These are phyloP conservation scores for Penicillium pulvis DNA, from an alignment of 495 filamentous ascomycete species.

Conservation along the genomic window DNA sequence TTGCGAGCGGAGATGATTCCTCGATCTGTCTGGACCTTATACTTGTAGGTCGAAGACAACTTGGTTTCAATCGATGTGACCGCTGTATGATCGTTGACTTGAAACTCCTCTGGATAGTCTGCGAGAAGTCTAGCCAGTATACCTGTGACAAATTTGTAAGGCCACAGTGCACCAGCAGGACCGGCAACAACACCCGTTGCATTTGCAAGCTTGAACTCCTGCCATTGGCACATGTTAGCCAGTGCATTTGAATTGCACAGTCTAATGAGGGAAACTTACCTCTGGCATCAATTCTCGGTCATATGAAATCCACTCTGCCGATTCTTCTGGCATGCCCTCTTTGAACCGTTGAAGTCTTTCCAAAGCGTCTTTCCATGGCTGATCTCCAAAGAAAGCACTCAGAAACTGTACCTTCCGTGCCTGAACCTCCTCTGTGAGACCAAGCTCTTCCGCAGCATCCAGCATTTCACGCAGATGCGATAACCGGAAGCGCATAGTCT, in stretches of 20 bases:
- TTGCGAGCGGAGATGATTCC: slow-evolving; percentile 59
- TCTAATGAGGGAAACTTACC: slow-evolving; percentile 15
- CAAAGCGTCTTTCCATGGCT: slow-evolving; percentile 26
- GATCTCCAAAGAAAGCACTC: slow-evolving; percentile 33
- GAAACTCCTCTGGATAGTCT: slow-evolving; percentile 47
- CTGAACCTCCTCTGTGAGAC: slow-evolving; percentile 26
- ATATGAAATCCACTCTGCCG: slow-evolving; percentile 30
- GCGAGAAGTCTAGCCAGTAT: slow-evolving; percentile 60
- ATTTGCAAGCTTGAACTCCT: slow-evolving; percentile 42
- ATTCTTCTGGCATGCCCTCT: slow-evolving; percentile 33
- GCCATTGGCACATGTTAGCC: too few relatives aligned
- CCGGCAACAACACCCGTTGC: slow-evolving; percentile 47
- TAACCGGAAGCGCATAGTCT: slow-evolving; percentile 32
- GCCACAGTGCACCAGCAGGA: slow-evolving; percentile 63
- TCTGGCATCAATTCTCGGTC: slow-evolving; percentile 27
- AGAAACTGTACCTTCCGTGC: slow-evolving; percentile 36
- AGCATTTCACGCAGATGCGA: slow-evolving; percentile 37
- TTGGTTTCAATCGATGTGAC: slow-evolving; percentile 48
- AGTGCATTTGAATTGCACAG: neutral
- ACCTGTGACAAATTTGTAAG: slow-evolving; percentile 75
- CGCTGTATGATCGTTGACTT: slow-evolving; percentile 74
- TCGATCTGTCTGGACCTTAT: slow-evolving; percentile 59
- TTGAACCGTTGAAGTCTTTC: slow-evolving; percentile 29
- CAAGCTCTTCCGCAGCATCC: slow-evolving; percentile 31
- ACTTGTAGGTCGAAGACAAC: slow-evolving; percentile 7